Base-by-base conservation (phyloP, 805 yeast species). In the Ogataea degrootiae region DNA sequence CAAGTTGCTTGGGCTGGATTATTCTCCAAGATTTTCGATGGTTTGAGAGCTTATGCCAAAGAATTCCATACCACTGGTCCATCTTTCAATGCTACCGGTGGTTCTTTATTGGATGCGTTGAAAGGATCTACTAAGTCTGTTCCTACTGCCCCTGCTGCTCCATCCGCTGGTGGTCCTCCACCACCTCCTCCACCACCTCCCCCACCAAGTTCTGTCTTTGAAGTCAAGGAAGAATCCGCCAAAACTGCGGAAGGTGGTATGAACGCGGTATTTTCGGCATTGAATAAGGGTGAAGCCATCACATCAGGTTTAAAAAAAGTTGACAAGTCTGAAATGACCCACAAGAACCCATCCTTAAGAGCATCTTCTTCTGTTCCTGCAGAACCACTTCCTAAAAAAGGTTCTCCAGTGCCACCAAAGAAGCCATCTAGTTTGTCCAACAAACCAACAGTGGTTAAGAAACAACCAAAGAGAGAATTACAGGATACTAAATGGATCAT, bases 121-220 rank as follows among this genome's bases (percentile, higher is more conserved):
- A 59, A 61, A 17, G 42, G 34, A 6, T 31, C 36, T 21, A 43
- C 67, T 7, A 52, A 66, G 1, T 43, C 64, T 3, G 51, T 56
- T 3, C 39, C 53, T n/a, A 58, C 70, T n/a, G 53, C 69, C 14
- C 57, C 72, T 2, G 61, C 79, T 3, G 61, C 74, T 12, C 60
- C 74, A 12, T 49, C 70, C 2, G 56, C 66, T 29, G 56, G 70
- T 5, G 59, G 70, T 12, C 69, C 76, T 7, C 87, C 91, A 6
- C 95, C 96, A 16, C 97, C 96, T 16, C 97, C 97, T 2, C 96
- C 96, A 4, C 92, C 94, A 1, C 88, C 96, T 2, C 80, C 84
- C 14, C 96, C 96, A 9, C 92, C 96, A 26, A 82, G 95, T 9
- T 70, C 82, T 47, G 72, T 85, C 35, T 87, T 81, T 60, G 81